Conservation (phyloP, 805 yeast species). For the Saccharomycopsis capsularis region DNA sequence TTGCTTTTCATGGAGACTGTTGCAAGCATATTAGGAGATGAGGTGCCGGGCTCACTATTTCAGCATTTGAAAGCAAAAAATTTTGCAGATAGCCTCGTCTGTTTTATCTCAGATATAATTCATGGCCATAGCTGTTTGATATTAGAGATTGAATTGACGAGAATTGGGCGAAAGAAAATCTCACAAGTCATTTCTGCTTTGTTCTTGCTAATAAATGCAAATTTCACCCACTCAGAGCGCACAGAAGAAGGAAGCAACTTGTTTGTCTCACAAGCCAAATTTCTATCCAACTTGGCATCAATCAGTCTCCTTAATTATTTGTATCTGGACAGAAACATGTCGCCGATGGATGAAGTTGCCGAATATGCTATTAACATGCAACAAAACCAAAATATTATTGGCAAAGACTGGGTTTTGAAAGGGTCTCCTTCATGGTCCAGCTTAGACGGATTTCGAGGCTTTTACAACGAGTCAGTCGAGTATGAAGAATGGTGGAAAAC, state of each 20-base stretch:
- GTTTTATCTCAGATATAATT: not conserved
- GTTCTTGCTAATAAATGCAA: not conserved
- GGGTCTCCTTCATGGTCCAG: slow-evolving; percentile 33
- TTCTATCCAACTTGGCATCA: not conserved
- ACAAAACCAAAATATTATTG: slow-evolving; percentile 28
- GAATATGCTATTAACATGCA: slow-evolving; percentile 36
- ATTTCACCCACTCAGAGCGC: not conserved
- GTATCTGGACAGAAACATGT: slow-evolving; percentile 31
- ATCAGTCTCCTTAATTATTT: slow-evolving; percentile 30
- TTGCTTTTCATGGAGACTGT: not conserved
- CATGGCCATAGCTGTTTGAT: not conserved
- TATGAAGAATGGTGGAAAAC: slow-evolving; percentile 37
- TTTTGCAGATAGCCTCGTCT: not conserved
- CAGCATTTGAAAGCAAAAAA: no score
- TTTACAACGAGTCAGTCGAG: slow-evolving; percentile 26
- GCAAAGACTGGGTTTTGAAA: slow-evolving; percentile 37
- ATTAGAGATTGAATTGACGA: not conserved
- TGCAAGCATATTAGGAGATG: not conserved
- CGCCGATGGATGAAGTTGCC: slow-evolving; percentile 45
- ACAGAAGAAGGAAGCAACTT: no score
- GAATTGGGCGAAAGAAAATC: not conserved
- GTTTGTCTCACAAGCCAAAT: not conserved
- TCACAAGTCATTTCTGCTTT: not conserved
- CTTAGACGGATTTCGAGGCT: slow-evolving; percentile 18
- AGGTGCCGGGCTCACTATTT: not conserved